A percentile compares a stretch with the other conserved stretches of the same genome.
Evolutionary conservation across 139 green algal species (phyloP).

Genomic region (Chlorella sp.): DNA sequence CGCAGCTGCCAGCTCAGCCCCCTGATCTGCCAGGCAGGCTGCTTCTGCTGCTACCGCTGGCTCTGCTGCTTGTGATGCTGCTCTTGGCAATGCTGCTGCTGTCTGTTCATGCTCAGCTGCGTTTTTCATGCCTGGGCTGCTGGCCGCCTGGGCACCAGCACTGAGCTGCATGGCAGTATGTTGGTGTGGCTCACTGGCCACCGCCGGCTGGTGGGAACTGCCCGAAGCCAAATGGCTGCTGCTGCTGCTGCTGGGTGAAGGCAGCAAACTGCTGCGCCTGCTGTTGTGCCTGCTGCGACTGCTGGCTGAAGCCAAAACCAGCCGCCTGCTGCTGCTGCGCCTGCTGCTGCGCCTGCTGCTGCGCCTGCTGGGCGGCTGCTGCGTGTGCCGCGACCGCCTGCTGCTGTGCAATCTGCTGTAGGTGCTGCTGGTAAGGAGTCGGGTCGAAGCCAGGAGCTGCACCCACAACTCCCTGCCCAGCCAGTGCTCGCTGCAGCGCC

Average conservation of each 20-base stretch:
- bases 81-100: neutral
- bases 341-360: slow-evolving; percentile 7
- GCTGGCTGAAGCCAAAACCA: neutral
- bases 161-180: neutral
- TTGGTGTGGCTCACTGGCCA: no score
- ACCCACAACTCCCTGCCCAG: slow-evolving; percentile 19
- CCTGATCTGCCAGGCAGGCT: neutral
- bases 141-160: neutral
- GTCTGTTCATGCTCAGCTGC: no score
- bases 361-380: neutral
- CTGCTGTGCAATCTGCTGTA: neutral
- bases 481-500: neutral
- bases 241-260: no score
- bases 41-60: neutral
- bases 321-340: slow-evolving; percentile 3
- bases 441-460: slow-evolving; percentile 9
- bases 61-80: neutral
- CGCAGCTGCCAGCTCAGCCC: neutral
- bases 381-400: neutral
- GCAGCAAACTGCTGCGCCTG: neutral
- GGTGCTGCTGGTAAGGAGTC: slow-evolving; percentile 29
- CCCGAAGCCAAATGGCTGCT: no score
- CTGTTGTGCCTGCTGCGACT: neutral
- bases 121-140: neutral
- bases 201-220: no score